Conservation (phyloP, 148 eudicot species). For the Rhododendron simsii region DNA sequence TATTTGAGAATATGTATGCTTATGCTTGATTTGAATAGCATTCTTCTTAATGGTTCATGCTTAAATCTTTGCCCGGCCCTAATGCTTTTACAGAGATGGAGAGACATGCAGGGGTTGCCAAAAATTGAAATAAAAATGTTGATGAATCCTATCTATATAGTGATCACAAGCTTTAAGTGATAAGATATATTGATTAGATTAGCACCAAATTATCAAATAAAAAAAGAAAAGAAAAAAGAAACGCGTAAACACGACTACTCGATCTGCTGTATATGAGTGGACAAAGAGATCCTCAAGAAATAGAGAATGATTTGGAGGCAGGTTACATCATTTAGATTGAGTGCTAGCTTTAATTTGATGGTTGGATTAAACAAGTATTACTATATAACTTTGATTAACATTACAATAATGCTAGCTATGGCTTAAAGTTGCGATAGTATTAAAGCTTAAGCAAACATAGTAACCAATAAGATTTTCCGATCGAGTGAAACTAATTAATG, state of each 20-base stretch:
- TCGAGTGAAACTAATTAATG: no score
- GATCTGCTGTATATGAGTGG: not conserved
- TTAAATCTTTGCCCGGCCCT: not conserved
- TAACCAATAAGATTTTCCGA: no score
- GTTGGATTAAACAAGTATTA: not conserved
- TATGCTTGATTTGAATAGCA: not conserved
- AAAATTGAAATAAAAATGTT: constrained; percentile 1
- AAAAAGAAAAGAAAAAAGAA: not conserved
- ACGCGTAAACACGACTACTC: not conserved
- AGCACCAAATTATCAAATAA: not conserved
- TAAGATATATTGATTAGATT: constrained; percentile 4
- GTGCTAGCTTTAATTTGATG: constrained; percentile 1
- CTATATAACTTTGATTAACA: not conserved
- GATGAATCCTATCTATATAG: not conserved
- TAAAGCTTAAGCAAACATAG: no score
- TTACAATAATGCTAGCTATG: not conserved
- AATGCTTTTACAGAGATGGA: not conserved
- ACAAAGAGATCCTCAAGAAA: not conserved
- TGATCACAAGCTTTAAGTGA: not conserved
- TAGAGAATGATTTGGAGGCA: constrained; percentile 10
- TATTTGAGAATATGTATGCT: not conserved
- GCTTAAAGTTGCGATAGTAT: not conserved
- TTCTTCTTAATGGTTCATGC: not conserved
- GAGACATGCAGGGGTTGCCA: not conserved
- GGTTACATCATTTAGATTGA: constrained; percentile 15